Conservation (phyloP, 495 filamentous ascomycete genomes). For the Aspergillus diversus region DNA sequence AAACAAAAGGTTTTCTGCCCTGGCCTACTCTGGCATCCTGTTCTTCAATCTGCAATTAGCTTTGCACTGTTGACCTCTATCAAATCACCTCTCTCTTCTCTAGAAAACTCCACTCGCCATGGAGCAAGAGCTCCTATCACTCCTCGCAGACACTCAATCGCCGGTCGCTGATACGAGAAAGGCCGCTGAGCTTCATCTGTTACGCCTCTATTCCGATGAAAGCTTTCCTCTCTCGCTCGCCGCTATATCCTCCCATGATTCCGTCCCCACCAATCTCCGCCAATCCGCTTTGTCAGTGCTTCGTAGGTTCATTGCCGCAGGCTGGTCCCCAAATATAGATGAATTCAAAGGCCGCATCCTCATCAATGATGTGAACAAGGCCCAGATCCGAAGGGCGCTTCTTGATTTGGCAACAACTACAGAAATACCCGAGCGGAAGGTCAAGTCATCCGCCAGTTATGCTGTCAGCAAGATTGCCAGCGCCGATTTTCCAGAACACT, state of each 20-base stretch:
- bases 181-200: slow-evolving; percentile 77
- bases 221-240: slow-evolving; percentile 78
- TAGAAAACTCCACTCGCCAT: slow-evolving; percentile 46
- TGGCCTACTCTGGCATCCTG: background rate
- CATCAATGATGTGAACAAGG: slow-evolving; percentile 68
- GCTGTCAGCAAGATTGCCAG: slow-evolving; percentile 96
- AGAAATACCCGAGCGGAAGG: slow-evolving; percentile 73
- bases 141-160: slow-evolving; percentile 80
- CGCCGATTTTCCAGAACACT: slow-evolving; percentile 90
- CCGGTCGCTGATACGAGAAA: slow-evolving; percentile 69
- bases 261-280: slow-evolving; percentile 70
- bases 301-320: slow-evolving; percentile 75
- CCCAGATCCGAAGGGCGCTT: slow-evolving; percentile 67
- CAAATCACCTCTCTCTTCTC: no score
- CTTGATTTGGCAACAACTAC: slow-evolving; percentile 76
- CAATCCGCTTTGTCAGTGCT: slow-evolving; percentile 83
- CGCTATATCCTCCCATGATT: slow-evolving; percentile 74
- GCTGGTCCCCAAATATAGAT: slow-evolving; percentile 74
- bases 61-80: no score
- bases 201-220: slow-evolving; percentile 63
- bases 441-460: slow-evolving; percentile 82
- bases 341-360: slow-evolving; percentile 67
- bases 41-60: background rate
- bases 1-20: background rate
- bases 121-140: slow-evolving; percentile 82